Percentiles rank a stretch among this genome's conserved stretches.
These are phyloP conservation scores for Evernia prunastri DNA, from an alignment of 495 filamentous ascomycete species.

Conservation along the genomic window DNA sequence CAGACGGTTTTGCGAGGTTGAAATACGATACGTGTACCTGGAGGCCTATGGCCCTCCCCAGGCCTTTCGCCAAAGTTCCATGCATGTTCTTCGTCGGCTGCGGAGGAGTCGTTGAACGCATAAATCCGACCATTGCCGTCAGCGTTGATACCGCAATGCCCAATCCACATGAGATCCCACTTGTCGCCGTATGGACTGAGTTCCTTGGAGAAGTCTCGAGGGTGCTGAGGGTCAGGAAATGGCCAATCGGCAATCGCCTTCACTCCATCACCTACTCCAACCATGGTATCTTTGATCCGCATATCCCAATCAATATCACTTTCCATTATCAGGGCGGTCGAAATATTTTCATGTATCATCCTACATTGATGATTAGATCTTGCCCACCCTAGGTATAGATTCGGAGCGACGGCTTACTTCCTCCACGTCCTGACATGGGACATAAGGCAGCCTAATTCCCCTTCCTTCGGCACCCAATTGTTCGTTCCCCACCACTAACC, in stretches of 20 bases:
- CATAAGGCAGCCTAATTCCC: slow-evolving; percentile 25
- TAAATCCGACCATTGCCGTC: slow-evolving; percentile 23
- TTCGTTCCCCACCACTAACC: slow-evolving; percentile 20
- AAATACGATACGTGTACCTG: slow-evolving; percentile 22
- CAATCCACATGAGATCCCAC: slow-evolving; percentile 39
- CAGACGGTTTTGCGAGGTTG: slow-evolving; percentile 18
- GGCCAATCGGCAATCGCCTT: slow-evolving; percentile 46
- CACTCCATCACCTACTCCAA: slow-evolving; percentile 46
- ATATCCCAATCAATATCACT: slow-evolving; percentile 46
- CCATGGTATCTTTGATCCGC: slow-evolving; percentile 32
- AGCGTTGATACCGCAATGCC: slow-evolving; percentile 33
- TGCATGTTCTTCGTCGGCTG: slow-evolving; percentile 20
- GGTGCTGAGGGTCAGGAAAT: slow-evolving; percentile 29
- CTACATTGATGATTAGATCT: slow-evolving; percentile 15
- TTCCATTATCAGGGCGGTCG: slow-evolving; percentile 42
- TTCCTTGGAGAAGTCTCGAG: slow-evolving; percentile 26
- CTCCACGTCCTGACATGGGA: slow-evolving; percentile 23
- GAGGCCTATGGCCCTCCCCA: slow-evolving; percentile 11
- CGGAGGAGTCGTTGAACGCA: slow-evolving; percentile 19
- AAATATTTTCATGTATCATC: slow-evolving; percentile 37
- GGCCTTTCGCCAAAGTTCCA: slow-evolving; percentile 20
- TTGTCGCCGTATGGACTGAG: slow-evolving; percentile 34
- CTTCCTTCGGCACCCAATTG: slow-evolving; percentile 23
- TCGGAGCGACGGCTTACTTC: slow-evolving; percentile 7
- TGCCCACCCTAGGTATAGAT: neutral